phyloP scores from a whole-genome alignment of 345 rosid genomes.

The Salix viminalis region DNA sequence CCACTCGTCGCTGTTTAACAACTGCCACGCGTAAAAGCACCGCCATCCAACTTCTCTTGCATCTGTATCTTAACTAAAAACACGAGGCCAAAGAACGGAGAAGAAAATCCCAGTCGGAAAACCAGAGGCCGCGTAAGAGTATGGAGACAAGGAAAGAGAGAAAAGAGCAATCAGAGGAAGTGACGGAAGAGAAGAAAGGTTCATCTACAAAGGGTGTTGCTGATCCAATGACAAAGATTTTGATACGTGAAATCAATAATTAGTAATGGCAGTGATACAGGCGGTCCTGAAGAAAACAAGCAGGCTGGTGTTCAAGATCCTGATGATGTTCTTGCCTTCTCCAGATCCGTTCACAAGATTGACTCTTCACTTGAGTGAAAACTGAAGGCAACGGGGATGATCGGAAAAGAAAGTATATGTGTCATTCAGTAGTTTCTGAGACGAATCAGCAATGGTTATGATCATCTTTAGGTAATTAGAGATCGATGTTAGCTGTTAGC shows the following conservation, averaged over 20 bases:
- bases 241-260: background rate
- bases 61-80: background rate
- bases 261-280: background rate
- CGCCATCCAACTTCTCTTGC: background rate
- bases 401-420: background rate
- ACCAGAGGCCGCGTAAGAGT: background rate
- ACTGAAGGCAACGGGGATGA: background rate
- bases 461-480: background rate
- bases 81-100: background rate
- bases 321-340: conserved; percentile 32
- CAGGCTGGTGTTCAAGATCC: conserved; percentile 5
- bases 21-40: background rate
- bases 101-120: background rate
- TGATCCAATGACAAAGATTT: background rate
- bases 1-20: background rate
- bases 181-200: background rate
- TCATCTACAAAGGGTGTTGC: background rate
- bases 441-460: background rate
- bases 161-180: background rate
- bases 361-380: conserved; percentile 37
- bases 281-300: background rate
- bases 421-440: background rate
- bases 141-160: background rate
- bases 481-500: no score
- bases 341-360: conserved; percentile 28